Base-by-base conservation (phyloP, 2,329 filamentous ascomycete genomes). In the Exophiala dermatitidis region DNA sequence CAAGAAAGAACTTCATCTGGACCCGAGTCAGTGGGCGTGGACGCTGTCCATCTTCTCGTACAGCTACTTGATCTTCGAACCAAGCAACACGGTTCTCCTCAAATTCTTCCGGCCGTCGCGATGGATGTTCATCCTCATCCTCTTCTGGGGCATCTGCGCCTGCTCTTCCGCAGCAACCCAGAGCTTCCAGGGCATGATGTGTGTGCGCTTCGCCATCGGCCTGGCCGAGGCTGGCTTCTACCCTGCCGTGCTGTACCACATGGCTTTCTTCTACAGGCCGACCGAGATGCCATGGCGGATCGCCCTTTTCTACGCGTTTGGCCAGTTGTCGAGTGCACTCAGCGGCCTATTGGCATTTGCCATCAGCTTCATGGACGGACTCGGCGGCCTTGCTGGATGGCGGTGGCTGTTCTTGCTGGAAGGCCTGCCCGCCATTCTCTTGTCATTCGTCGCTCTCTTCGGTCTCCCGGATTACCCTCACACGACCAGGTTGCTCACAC, bases 201-300 rank as follows among this genome's bases (percentile, higher is more conserved):
- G 34, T n/a, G 52, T 51, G 4, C 62, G 63, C 2, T 64, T 67
- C 51, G 62, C 66, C 34, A 56, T 68, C 12, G 65, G 66, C 32
- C 43, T 65, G 28, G 63, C 68, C 2, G 67, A 71, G 45, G 67
- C 66, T 0, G 71, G 70, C 0, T 84, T 84, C 66, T 71, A 84
- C 29, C 82, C 83, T 0, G 82, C 4, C 28, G 70, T 40, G 68
- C 69, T 31, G 68, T 60, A 59, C 40, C 80, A 84, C 42, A 72
- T 85, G 29, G 82, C 79, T 0, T 82, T 83, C 60, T 85, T 81
- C 76, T 86, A 85, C 66, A 84, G 80, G 1, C 74, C 81, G 41
- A 74, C 75, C 40, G 79, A 82, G 66, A 62, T 82, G 56, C 74
- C 76, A 9, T 70, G 70, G 53, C 69, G 80, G 78, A 71, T 82